Base-by-base conservation (phyloP, 83 land plant species). In the Picea engelmannii region DNA sequence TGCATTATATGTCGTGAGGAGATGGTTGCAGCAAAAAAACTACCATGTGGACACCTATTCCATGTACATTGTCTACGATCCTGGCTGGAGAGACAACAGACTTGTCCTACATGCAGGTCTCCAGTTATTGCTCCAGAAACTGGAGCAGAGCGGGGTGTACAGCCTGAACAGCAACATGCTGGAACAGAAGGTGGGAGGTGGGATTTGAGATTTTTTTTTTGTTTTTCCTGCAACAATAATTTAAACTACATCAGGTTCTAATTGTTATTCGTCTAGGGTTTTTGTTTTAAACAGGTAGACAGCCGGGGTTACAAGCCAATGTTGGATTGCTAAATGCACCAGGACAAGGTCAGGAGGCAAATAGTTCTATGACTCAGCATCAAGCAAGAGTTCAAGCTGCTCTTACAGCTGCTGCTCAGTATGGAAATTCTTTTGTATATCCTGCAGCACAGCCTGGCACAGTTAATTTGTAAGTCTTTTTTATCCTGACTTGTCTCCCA, bases 1-100 rank as follows among this genome's bases (percentile, higher is more conserved):
- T 95, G 98, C 82, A 95, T 95, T 66, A 95, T 95, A 27, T 95
- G 98, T 70, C 94, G 98, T 27, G 98, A 95, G 80, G 98, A 95
- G 87, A 95, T 95, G 98, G 84, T 84, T 23, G 86, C 92, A 3
- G 98, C 98, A 21, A 95, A 95, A 78, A 95, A 95, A 75, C 83
- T 95, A 66, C 82, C 88, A 35, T 95, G 98, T 89, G 98, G 98
- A 25, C 98, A 95, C 69, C 87, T 93, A 35, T 95, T 95, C 79
- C 98, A 95, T 87, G 93, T 95, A 9, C 98, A 93, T 76, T 95
- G 98, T 80, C 89, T 95, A 3, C 87, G 98, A 11, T 95, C 98
- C 18, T 95, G 98, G 98, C 83, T 95, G 75, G 98, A 95, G 80
- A 66, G 98, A 64, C 98, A 95, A 79, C 91, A 93, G 66, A 95